Percentiles rank a stretch among this genome's conserved stretches.
phyloP scores from a whole-genome alignment of 768 basidiomycete species.

The Clavaria fumosa region DNA sequence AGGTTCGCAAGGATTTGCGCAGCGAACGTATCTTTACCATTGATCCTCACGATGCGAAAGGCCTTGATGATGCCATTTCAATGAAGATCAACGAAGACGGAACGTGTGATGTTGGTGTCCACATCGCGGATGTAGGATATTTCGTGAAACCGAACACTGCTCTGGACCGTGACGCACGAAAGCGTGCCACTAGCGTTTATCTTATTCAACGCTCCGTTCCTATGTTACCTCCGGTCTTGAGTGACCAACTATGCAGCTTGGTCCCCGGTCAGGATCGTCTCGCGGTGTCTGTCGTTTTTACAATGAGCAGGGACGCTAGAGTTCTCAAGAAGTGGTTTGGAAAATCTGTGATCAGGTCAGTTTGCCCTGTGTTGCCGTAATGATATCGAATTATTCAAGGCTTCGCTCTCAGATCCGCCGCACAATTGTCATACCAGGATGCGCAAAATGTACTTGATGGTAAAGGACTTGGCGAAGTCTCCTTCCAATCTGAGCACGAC shows the following conservation, averaged over 20 bases:
- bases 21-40: constrained; percentile 81
- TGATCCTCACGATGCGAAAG: constrained; percentile 79
- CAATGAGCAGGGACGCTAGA: constrained; percentile 66
- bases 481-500: constrained; percentile 42
- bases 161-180: constrained; percentile 95
- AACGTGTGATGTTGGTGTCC: constrained; percentile 85
- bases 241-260: constrained; percentile 87
- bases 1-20: constrained; percentile 79
- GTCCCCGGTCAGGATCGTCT: constrained; percentile 79
- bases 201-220: constrained; percentile 92
- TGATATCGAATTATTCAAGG: constrained; percentile 3
- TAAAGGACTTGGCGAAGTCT: constrained; percentile 34
- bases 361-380: constrained; percentile 21
- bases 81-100: constrained; percentile 83
- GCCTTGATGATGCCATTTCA: constrained; percentile 90
- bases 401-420: constrained; percentile 49
- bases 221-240: constrained; percentile 90
- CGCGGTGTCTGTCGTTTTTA: constrained; percentile 82
- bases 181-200: constrained; percentile 93
- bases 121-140: constrained; percentile 91
- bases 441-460: constrained; percentile 78
- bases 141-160: constrained; percentile 93
- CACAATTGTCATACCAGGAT: constrained; percentile 69
- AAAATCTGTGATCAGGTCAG: constrained; percentile 85
- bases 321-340: constrained; percentile 86